Percentiles rank a stretch among this genome's conserved stretches.
Conservation (phyloP, 106 monocot species). For the Dendrobium nobile region DNA sequence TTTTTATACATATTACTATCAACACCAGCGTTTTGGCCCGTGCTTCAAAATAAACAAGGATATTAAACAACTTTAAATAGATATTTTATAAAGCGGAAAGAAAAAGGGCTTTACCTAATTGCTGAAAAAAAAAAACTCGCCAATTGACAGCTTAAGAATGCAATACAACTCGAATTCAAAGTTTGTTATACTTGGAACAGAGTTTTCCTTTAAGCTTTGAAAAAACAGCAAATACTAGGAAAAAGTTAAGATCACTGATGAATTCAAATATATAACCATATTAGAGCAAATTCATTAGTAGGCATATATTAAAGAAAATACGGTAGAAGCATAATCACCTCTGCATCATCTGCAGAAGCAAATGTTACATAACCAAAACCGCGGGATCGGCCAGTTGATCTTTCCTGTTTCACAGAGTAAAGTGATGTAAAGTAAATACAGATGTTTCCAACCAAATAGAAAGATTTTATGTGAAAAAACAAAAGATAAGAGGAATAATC, state of each 20-base stretch:
- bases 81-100: too few species aligned
- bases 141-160: too few species aligned
- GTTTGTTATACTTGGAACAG: neutral
- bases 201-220: neutral
- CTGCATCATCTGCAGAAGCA: slow-evolving; percentile 47
- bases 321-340: slow-evolving; percentile 16
- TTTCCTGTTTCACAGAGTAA: slow-evolving; percentile 28
- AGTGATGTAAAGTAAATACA: neutral
- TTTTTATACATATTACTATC: too few species aligned
- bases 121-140: too few species aligned
- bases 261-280: neutral
- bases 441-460: neutral
- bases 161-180: too few species aligned
- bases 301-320: too few species aligned
- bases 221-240: neutral
- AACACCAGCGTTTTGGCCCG: too few species aligned
- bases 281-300: too few species aligned
- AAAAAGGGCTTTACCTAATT: too few species aligned
- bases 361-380: slow-evolving; percentile 67
- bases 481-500: neutral
- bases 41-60: too few species aligned
- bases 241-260: neutral
- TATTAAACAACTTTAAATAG: too few species aligned
- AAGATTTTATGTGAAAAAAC: too few species aligned
- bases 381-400: slow-evolving; percentile 52